These are phyloP conservation scores for Candida ovalis DNA, from an alignment of 805 yeast genomes.

Conservation along the genomic window DNA sequence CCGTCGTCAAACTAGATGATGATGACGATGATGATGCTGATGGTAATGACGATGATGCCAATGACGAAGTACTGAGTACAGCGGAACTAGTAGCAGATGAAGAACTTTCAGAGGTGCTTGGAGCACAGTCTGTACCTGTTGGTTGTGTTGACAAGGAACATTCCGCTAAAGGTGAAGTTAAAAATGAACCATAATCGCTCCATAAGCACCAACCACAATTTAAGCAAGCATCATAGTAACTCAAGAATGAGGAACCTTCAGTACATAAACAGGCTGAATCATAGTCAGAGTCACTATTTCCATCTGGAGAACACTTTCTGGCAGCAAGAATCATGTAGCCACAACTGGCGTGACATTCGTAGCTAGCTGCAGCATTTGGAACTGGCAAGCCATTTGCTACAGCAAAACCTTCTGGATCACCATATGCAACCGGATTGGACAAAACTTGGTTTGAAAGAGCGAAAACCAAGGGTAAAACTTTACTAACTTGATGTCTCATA, in stretches of 20 bases:
- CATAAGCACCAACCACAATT: background rate
- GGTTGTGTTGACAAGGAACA: background rate
- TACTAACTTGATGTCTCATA: too few relatives aligned
- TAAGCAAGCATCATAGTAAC: background rate
- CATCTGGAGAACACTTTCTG: background rate
- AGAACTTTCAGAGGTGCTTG: background rate
- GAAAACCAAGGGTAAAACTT: too few relatives aligned
- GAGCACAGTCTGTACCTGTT: background rate
- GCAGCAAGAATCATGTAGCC: background rate
- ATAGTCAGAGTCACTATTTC: background rate
- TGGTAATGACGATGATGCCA: background rate
- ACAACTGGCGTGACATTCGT: background rate
- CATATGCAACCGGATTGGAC: too few relatives aligned
- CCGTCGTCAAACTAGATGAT: conserved; percentile 20
- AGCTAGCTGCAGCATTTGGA: background rate
- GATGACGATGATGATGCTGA: background rate
- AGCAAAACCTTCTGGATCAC: too few relatives aligned
- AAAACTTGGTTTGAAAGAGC: too few relatives aligned
- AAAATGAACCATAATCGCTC: background rate
- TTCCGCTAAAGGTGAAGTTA: background rate
- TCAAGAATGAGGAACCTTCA: too few relatives aligned
- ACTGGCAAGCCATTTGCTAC: too few relatives aligned
- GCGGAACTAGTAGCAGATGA: background rate
- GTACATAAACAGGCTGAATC: background rate
- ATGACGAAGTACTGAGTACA: background rate